Evolutionary conservation across 805 yeast species (phyloP).

Genomic region (Candida ascalaphidarum): DNA sequence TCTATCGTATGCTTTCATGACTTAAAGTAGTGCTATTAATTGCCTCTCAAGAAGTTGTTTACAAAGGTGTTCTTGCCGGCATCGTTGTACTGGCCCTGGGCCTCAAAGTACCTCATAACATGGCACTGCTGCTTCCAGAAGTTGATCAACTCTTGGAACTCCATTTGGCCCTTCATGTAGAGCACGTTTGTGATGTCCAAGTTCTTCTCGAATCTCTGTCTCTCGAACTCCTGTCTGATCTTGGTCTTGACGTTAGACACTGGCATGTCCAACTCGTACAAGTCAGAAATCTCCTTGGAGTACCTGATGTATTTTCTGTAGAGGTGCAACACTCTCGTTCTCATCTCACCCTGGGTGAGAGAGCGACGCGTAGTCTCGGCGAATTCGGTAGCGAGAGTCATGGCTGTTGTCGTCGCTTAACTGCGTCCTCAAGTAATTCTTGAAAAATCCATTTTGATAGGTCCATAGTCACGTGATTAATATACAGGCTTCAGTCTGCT

Average conservation of each 20-base stretch:
- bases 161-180: slow-evolving; percentile 82
- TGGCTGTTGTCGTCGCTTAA: slow-evolving; percentile 6
- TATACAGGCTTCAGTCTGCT: no score
- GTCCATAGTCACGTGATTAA: no score
- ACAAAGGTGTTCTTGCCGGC: slow-evolving; percentile 57
- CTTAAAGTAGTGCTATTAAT: slow-evolving; percentile 17
- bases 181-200: slow-evolving; percentile 59
- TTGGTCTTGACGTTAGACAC: slow-evolving; percentile 72
- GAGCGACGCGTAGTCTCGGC: slow-evolving; percentile 74
- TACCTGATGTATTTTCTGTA: slow-evolving; percentile 67
- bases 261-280: slow-evolving; percentile 70
- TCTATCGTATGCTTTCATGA: not conserved
- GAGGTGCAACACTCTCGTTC: slow-evolving; percentile 54
- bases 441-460: no score
- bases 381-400: slow-evolving; percentile 73
- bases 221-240: slow-evolving; percentile 83
- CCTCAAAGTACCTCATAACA: slow-evolving; percentile 73
- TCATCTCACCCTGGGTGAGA: slow-evolving; percentile 51
- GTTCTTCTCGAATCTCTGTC: slow-evolving; percentile 68
- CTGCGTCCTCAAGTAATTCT: no score
- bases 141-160: slow-evolving; percentile 78
- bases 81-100: slow-evolving; percentile 47
- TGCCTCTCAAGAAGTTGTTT: slow-evolving; percentile 65
- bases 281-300: slow-evolving; percentile 50
- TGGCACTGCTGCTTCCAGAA: slow-evolving; percentile 89